Conservation (phyloP, 1,139 yeast genomes). For the Geotrichum siamense region DNA sequence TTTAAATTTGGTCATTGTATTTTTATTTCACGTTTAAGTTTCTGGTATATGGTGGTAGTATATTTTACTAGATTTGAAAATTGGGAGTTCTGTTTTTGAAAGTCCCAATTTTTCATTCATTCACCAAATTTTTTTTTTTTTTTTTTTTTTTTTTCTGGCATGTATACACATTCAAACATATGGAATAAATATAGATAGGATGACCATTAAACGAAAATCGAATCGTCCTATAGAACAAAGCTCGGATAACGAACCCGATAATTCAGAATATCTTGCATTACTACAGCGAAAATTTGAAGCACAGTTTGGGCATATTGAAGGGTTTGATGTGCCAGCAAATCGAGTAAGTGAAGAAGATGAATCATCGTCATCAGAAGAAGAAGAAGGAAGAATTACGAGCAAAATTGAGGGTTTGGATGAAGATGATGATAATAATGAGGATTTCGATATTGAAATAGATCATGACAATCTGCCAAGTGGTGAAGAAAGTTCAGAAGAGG, state of each 20-base stretch:
- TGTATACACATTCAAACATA: too few relatives aligned
- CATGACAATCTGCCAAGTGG: conserved; percentile 11
- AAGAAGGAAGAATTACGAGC: conserved; percentile 4
- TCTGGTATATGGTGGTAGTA: background rate
- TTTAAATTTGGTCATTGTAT: conserved; percentile 70
- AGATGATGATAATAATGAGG: conserved; percentile 19
- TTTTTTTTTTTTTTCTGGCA: too few relatives aligned
- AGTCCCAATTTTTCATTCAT: background rate
- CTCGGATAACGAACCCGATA: conserved; percentile 7
- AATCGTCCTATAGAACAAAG: conserved; percentile 9
- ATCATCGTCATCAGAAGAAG: background rate
- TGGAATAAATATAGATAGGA: too few relatives aligned
- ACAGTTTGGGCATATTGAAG: conserved; percentile 21
- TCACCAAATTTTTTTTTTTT: background rate
- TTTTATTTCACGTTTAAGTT: background rate
- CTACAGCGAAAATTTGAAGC: conserved; percentile 17
- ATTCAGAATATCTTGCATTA: conserved; percentile 10
- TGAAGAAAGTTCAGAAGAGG: conserved; percentile 13
- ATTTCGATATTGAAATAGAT: conserved; percentile 20
- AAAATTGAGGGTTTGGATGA: background rate
- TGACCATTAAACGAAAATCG: conserved; percentile 6
- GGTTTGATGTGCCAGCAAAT: conserved; percentile 7
- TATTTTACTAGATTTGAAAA: background rate
- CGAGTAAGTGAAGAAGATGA: background rate
- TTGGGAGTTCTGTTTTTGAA: background rate